phyloP scores from a whole-genome alignment of 1,139 yeast genomes.

The Saccharomyces hybrid region DNA sequence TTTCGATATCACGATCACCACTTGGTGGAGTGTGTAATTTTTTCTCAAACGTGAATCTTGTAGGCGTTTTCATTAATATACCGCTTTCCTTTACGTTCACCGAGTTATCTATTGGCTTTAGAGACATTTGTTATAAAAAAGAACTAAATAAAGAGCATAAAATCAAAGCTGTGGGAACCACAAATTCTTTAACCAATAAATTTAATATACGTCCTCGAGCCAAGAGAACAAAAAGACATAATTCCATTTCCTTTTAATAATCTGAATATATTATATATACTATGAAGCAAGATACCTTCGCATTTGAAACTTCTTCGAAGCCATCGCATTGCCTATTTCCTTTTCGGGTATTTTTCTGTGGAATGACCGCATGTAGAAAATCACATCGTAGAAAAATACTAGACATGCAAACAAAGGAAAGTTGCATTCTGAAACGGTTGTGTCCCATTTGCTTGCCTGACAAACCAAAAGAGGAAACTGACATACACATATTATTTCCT shows the following conservation, averaged over 20 bases:
- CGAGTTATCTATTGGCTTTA: neutral
- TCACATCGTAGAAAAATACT: neutral
- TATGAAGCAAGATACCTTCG: neutral
- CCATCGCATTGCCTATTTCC: neutral
- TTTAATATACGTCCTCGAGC: neutral
- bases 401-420: neutral
- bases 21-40: conserved; percentile 31
- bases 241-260: neutral
- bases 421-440: neutral
- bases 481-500: neutral
- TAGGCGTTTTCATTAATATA: conserved; percentile 13
- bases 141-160: neutral
- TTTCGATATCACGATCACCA: conserved; percentile 14
- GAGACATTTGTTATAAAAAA: neutral
- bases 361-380: neutral
- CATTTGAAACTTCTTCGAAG: neutral
- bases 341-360: neutral
- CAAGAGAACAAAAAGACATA: neutral
- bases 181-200: neutral
- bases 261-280: neutral
- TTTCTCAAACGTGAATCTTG: conserved; percentile 14
- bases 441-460: neutral
- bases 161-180: neutral
- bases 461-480: neutral
- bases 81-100: neutral